Conservation (phyloP, 1,284 basidiomycete genomes). For the Inonotus hispidus region DNA sequence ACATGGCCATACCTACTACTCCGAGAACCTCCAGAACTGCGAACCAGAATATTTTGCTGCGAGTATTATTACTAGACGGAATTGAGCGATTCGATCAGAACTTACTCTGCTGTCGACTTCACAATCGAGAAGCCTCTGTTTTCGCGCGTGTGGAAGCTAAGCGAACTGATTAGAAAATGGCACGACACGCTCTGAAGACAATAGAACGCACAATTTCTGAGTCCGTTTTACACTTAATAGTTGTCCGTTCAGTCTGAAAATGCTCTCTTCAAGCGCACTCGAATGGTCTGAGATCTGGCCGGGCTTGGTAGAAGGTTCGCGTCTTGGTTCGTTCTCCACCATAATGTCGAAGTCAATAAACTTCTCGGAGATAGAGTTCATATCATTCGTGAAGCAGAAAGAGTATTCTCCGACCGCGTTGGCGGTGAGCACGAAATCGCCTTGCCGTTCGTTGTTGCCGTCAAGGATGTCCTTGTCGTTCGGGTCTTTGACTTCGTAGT, state of each 20-base stretch:
- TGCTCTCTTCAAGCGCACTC: constrained; percentile 86
- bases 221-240: constrained; percentile 83
- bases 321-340: constrained; percentile 91
- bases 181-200: background rate
- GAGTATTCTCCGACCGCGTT: constrained; percentile 93
- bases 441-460: constrained; percentile 85
- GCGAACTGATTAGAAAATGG: constrained; percentile 17
- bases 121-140: constrained; percentile 78
- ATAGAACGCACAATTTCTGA: constrained; percentile 76
- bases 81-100: constrained; percentile 20
- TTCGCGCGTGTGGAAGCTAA: constrained; percentile 77
- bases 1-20: constrained; percentile 81
- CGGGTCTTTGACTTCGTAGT: constrained; percentile 91
- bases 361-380: constrained; percentile 81
- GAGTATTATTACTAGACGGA: constrained; percentile 21
- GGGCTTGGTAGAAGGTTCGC: constrained; percentile 75
- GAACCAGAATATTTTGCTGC: constrained; percentile 87
- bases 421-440: constrained; percentile 96
- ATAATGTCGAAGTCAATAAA: constrained; percentile 96
- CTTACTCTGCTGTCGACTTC: constrained; percentile 71
- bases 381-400: constrained; percentile 98
- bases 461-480: constrained; percentile 82
- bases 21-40: constrained; percentile 72
- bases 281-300: constrained; percentile 89
- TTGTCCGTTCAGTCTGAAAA: constrained; percentile 84